phyloP scores from a whole-genome alignment of 306 rosid species.

The Malus asiatica region DNA sequence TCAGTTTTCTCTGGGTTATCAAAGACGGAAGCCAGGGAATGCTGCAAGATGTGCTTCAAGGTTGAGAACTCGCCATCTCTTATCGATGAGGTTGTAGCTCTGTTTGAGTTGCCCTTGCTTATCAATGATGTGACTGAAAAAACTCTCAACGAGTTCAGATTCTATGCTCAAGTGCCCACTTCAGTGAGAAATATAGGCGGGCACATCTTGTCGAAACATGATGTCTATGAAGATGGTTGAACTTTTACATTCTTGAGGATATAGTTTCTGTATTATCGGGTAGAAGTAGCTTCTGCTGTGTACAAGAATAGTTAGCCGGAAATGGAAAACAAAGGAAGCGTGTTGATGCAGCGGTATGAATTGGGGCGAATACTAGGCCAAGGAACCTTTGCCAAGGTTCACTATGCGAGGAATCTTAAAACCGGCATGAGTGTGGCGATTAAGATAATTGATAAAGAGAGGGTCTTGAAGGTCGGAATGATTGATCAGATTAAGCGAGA shows the following conservation, averaged over 20 bases:
- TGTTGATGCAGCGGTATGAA: constrained; percentile 78
- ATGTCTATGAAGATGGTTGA: constrained; percentile 71
- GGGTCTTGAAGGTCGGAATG: constrained; percentile 82
- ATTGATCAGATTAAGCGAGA: constrained; percentile 86
- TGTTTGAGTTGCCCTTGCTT: constrained; percentile 33
- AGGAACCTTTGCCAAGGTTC: constrained; percentile 97
- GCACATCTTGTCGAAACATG: constrained; percentile 31
- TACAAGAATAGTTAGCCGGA: constrained; percentile 11
- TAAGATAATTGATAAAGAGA: constrained; percentile 75
- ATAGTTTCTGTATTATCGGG: constrained; percentile 12
- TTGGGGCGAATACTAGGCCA: constrained; percentile 83
- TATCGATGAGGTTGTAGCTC: constrained; percentile 33
- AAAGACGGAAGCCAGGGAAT: constrained; percentile 60
- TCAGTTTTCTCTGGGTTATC: constrained; percentile 25
- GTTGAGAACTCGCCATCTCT: constrained; percentile 37
- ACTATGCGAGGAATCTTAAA: constrained; percentile 65
- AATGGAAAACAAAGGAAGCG: constrained; percentile 69
- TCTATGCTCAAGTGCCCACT: constrained; percentile 26
- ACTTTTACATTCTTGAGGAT: constrained; percentile 21
- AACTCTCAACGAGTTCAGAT: constrained; percentile 19
- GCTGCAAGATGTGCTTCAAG: constrained; percentile 90
- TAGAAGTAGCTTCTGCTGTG: constrained; percentile 18
- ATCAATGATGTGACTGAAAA: constrained; percentile 41
- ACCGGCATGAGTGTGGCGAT: constrained; percentile 78
- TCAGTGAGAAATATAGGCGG: constrained; percentile 27